Evolutionary conservation across 441 rosid species (phyloP).

Genomic region (Daphne laureola): DNA sequence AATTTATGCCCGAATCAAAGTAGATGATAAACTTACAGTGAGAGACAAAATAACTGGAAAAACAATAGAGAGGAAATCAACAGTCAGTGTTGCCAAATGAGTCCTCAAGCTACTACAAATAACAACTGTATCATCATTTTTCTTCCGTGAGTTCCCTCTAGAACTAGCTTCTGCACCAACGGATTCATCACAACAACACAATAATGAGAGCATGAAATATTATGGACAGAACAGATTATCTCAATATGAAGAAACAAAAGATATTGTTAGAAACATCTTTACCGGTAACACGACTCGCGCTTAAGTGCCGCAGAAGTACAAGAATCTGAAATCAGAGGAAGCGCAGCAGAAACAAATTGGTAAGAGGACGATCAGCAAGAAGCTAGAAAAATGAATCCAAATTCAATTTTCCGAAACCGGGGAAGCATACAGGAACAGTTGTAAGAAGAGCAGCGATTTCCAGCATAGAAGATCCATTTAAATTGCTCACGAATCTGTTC

Average conservation of each 20-base stretch:
- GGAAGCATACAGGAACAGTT: conserved; percentile 46
- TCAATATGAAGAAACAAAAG: too few species aligned
- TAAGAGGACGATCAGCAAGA: not conserved
- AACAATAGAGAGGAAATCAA: conserved; percentile 59
- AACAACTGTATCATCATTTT: conserved; percentile 25
- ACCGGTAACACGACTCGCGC: conserved; percentile 31
- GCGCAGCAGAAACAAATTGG: not conserved
- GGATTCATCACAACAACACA: not conserved
- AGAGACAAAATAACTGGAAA: conserved; percentile 54
- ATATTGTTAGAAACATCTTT: not conserved
- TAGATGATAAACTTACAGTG: conserved; percentile 50
- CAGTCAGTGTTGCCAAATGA: conserved; percentile 28
- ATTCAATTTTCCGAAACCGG: not conserved
- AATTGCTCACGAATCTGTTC: conserved; percentile 77
- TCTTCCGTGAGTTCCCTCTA: conserved; percentile 27
- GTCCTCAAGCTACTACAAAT: conserved; percentile 38
- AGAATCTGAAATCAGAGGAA: conserved; percentile 38
- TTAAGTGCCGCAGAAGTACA: conserved; percentile 47
- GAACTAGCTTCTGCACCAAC: conserved; percentile 25
- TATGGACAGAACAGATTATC: not conserved
- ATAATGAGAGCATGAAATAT: not conserved
- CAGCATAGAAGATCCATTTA: conserved; percentile 71
- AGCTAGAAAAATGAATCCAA: not conserved
- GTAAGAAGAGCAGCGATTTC: conserved; percentile 57
- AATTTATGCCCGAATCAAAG: too few species aligned